Base-by-base conservation (phyloP, 192 early-diverging fungal species). In the Entomortierella chlamydospora region DNA sequence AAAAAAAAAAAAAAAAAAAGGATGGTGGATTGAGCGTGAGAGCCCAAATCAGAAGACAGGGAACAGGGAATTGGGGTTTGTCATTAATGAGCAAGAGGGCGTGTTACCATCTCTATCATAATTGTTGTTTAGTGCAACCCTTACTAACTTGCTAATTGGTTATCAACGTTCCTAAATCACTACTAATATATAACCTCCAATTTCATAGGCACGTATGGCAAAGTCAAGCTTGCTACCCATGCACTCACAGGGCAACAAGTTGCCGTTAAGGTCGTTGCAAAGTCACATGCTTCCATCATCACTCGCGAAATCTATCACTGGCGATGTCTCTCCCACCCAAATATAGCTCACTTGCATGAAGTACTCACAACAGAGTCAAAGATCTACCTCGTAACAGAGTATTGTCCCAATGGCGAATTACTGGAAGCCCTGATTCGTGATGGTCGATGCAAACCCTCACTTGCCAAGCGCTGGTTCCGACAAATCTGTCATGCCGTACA, bases 351-450 rank as follows among this genome's bases (percentile, higher is more conserved):
- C 23, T 84, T 95, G 10, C 91, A 93, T 67, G 94, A 95, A 70
- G 90, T 95, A 23, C 84, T 95, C 25, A 72, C 84, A 22, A 89
- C 89, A 20, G 92, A 94, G 73, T 86, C 84, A 29, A 83, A 89
- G 57, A 94, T 95, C 61, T 93, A 93, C 73, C 88, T 95, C 69
- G 85, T 95, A n/a, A 87, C 88, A 41, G 94, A 95, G 77, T 94
- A 91, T 64, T 93, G 92, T 59, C 81, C 83, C 22, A 90, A 89
- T 49, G 93, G 93, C 15, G 93, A 94, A 63, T 57, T 90, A 6
- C 84, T 85, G 31, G 85, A 87, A 67, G 79, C 78, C 23, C 68
- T 90, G 1, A 72, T 84, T 28, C 59, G 67, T 23, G 70, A 72
- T 65, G 83, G 87, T 30, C 70, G 82, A 1, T 69, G 79, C 22